Evolutionary conservation across 2,329 filamentous ascomycete species (phyloP), one percentile per base, ranked within the genome.

Genomic region (Colletotrichum filicis): DNA sequence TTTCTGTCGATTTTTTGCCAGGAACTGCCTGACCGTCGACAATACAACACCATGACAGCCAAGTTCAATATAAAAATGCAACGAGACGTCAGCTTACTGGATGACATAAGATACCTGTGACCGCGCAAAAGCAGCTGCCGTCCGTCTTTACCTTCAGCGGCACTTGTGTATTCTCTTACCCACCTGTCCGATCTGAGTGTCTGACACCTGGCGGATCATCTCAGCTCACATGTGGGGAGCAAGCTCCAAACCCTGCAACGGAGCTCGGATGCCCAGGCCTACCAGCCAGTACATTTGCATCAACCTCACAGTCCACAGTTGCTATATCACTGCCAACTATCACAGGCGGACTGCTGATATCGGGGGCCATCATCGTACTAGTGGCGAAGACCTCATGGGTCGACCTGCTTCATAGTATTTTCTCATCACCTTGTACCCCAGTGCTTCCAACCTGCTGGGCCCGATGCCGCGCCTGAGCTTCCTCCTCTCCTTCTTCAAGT

Each of bases 41-140:
- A 8, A 12, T 24, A 24, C 63, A 28, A 53, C 28, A 46, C 6
- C 16, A 46, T 1, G 11, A 52, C 12, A 8, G 24, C 28, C 9
- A 22, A 49, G 14, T 9, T 6, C 49, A 52, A 66, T 57, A n/a
- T 57, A n/a, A 53, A 42, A 53, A 30, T 14, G 37, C 12, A 58
- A 53, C 8, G 52, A 37, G 32, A 5, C 26, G 58, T 70, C 66
- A 69, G 66, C 60, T 69, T 61, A 65, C 66, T 35, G 32, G 60
- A 55, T 37, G 32, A 53, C 32, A 32, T 55, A 46, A 64, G 46
- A 70, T 60, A 61, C 46, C 14, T 49, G 22, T 26, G 55, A 28
- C 24, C 19, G 46, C 22, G 30, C 28, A 32, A 22, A 22, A 24
- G n/a, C 4, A 37, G 61, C 24, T 7, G 12, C 28, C 60, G 11